Evolutionary conservation across 2,329 filamentous ascomycete species (phyloP).

Genomic region (Venturia carpophila): DNA sequence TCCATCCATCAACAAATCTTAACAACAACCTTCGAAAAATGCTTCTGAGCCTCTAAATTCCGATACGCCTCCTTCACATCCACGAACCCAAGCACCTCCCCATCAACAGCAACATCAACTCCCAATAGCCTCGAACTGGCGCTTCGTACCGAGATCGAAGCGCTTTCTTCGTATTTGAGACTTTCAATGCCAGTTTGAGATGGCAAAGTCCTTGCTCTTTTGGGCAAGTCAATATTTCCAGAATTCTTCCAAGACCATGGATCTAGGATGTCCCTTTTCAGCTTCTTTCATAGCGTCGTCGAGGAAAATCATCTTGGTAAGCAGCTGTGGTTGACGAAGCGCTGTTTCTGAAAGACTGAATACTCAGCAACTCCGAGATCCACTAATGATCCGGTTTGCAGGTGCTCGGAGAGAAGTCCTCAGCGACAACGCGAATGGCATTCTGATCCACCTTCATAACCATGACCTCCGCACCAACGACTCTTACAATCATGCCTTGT

Average conservation of each 20-base stretch:
- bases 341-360: neutral
- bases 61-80: constrained; percentile 36
- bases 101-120: constrained; percentile 43
- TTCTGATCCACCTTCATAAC: too few species aligned
- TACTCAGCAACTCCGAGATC: neutral
- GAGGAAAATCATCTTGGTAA: neutral
- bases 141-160: constrained; percentile 35
- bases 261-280: too few species aligned
- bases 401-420: neutral
- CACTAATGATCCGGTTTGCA: neutral
- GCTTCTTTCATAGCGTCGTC: too few species aligned
- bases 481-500: neutral
- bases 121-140: constrained; percentile 48
- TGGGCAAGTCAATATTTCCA: neutral
- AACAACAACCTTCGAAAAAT: constrained; percentile 16
- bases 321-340: neutral
- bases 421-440: neutral
- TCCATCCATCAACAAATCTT: neutral
- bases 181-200: constrained; percentile 7
- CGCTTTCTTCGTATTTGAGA: constrained; percentile 1
- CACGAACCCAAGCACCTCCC: constrained; percentile 40
- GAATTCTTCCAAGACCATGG: neutral
- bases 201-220: neutral
- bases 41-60: constrained; percentile 35
- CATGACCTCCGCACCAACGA: too few species aligned